These are phyloP conservation scores for Pleurotus citrinopileatus DNA, from an alignment of 768 basidiomycete genomes.

Conservation along the genomic window DNA sequence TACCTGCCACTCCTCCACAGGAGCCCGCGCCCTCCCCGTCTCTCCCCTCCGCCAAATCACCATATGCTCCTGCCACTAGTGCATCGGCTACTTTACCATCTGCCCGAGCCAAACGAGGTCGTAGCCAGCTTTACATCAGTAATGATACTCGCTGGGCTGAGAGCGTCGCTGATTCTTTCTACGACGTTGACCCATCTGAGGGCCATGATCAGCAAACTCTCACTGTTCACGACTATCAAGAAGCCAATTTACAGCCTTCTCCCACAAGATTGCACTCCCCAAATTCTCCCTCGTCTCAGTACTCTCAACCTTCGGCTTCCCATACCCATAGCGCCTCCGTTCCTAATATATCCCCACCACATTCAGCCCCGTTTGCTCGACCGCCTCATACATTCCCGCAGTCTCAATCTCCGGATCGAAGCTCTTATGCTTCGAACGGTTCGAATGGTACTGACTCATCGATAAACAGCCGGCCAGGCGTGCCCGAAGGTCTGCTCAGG, in stretches of 20 bases:
- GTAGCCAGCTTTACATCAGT: conserved; percentile 5
- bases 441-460: conserved; percentile 4
- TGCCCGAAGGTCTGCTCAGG: conserved; percentile 1
- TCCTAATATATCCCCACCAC: background rate
- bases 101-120: background rate
- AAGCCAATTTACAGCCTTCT: background rate
- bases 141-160: conserved; percentile 8
- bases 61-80: background rate
- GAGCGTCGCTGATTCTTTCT: conserved; percentile 6
- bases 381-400: background rate
- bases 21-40: background rate
- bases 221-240: background rate
- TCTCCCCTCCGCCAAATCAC: background rate
- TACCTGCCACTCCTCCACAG: background rate
- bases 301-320: background rate
- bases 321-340: background rate
- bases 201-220: background rate
- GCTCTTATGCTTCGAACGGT: conserved; percentile 1
- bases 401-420: background rate
- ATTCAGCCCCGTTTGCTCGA: background rate
- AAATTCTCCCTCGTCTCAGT: background rate
- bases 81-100: background rate
- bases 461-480: background rate
- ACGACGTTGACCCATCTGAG: background rate
- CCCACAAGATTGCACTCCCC: background rate